Evolutionary conservation across 495 filamentous ascomycete species (phyloP), one percentile per base, ranked within the genome.

Genomic region (Gamarada debralockiae): DNA sequence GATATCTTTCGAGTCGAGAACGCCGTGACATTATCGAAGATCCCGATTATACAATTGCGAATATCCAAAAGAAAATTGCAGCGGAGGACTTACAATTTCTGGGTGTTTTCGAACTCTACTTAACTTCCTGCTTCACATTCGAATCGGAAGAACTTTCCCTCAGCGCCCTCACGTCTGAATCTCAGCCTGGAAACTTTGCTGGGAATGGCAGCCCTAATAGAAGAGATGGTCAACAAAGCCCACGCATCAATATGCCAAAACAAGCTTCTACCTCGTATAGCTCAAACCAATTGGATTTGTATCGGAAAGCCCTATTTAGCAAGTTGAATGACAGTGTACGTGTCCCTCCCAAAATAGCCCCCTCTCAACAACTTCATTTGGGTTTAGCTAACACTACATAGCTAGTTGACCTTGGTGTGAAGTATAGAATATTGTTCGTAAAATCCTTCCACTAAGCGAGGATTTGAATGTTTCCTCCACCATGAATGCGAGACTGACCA

Each of bases 401-500:
- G 49, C 39, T 53, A 23, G 55, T 53, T 22, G 55, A 58, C 25
- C 50, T 48, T 0, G 49, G 27, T 34, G 39, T 27, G 3, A 47
- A 36, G 15, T 41, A 53, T 41, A 41, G 55, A 40, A 53, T 58
- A 13, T 25, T 58, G 50, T 57, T 29, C 27, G 27, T 29, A 29
- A n/a, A n/a, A n/a, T n/a, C n/a, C n/a, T 29, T 29, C 27, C 27
- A n/a, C n/a, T n/a, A n/a, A n/a, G n/a, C n/a, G n/a, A n/a, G n/a
- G n/a, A n/a, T n/a, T n/a, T n/a, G n/a, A n/a, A n/a, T n/a, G n/a
- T n/a, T n/a, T n/a, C n/a, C n/a, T n/a, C n/a, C n/a, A n/a, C n/a
- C n/a, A n/a, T n/a, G n/a, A 24, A 4, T 23, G 20, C 31, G 22
- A 37, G 17, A 29, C 36, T 51, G 13, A 51, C 33, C 10, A 24